Base-by-base conservation (phyloP, 176 grass and related monocot genomes). In the Hsuehochloa calcarea region DNA sequence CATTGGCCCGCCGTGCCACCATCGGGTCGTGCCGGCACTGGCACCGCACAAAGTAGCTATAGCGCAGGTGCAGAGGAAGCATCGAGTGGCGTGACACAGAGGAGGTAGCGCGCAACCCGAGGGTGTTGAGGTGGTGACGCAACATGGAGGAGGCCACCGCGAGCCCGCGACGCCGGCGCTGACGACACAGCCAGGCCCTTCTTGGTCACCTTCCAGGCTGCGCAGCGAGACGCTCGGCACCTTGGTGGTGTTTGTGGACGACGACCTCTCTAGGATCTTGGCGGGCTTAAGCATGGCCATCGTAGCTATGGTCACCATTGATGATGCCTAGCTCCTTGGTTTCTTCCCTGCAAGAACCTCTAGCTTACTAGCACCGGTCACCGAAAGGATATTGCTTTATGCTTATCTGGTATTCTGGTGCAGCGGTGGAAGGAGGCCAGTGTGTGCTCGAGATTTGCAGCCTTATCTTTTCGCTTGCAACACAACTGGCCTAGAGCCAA, bases 251-350 rank as follows among this genome's bases (percentile, higher is more conserved):
- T 47, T 77, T 6, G 31, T 55, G 14, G 78, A 70, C 7, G 81
- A 20, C 22, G 51, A 34, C 74, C 70, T 63, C 15, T 77, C 73
- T 68, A 69, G 16, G 60, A 82, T 80, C 87, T 86, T 94, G 49
- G 80, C 61, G 17, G 92, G 92, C 75, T 91, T 93, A 40, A 93
- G 91, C 86, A 93, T 66, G 51, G 94, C 72, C 86, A 91, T 96
- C 17, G 93, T 89, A 3, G 94, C 84, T 75, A 90, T 84, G 85
- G 92, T 91, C 73, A 91, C 91, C 94, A 96, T 96, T 47, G 78
- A 68, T 2, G 29, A 17, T 19, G 40, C n/a, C 50, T 49, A 49
- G 46, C 13, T 45, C 31, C 66, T 64, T 23, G 25, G 44, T 62
- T 40, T 80, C 27, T 45, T 73, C 29, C 62, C 29, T 23, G 38